Conservation (phyloP, 2,329 filamentous ascomycete species). For the Lithohypha guttulata region DNA sequence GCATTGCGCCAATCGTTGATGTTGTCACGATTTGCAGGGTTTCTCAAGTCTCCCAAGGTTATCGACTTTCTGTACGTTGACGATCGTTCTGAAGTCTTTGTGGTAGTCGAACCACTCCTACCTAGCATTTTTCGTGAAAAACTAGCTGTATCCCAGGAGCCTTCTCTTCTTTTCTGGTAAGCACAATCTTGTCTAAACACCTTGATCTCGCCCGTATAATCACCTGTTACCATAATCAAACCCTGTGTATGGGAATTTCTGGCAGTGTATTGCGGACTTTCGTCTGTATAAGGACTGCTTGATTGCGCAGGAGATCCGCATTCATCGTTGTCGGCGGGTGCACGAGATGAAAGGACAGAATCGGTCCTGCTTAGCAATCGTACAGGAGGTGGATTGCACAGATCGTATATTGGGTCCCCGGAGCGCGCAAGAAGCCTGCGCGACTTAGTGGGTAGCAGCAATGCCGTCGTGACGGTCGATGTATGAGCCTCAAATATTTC, state of each 20-base stretch:
- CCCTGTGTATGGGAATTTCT: constrained; percentile 64
- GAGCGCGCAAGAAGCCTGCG: constrained; percentile 67
- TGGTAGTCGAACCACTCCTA: constrained; percentile 47
- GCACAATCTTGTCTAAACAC: constrained; percentile 94
- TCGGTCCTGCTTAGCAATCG: constrained; percentile 68
- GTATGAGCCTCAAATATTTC: constrained; percentile 88
- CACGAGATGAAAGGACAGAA: constrained; percentile 40
- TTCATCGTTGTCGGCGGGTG: constrained; percentile 32
- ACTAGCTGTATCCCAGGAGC: constrained; percentile 67
- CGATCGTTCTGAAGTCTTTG: constrained; percentile 41
- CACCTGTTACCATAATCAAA: constrained; percentile 85
- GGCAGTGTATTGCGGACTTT: constrained; percentile 66
- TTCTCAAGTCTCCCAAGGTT: constrained; percentile 24
- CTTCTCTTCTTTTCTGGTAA: constrained; percentile 62
- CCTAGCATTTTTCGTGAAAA: constrained; percentile 58
- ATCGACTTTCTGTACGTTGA: constrained; percentile 27
- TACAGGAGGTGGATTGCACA: constrained; percentile 90
- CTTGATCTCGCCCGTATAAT: constrained; percentile 80
- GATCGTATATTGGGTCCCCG: constrained; percentile 85
- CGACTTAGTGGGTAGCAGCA: constrained; percentile 71
- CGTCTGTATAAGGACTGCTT: constrained; percentile 41
- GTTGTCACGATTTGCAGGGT: constrained; percentile 52
- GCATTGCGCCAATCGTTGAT: constrained; percentile 82
- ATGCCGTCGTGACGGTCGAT: constrained; percentile 76
- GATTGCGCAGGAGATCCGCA: constrained; percentile 23